Evolutionary conservation across 2,329 filamentous ascomycete species (phyloP), one percentile per base, ranked within the genome.

Genomic region (Paraphoma chrysanthemicola): DNA sequence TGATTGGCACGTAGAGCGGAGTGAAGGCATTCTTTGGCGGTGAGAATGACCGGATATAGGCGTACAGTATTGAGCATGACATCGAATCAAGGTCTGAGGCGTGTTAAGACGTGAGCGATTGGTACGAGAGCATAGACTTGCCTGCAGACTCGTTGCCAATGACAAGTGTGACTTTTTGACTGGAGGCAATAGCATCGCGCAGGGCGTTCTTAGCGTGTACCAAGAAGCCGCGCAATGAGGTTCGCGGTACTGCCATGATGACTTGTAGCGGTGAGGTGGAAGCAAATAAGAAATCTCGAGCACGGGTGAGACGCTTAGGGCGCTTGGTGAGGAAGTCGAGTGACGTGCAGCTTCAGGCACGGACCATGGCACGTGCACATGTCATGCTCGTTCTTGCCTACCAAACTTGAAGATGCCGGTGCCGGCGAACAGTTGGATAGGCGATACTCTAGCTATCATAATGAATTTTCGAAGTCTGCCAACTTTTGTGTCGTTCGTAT

Each of bases 61-160:
- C 90, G 57, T 90, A 86, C 28, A 93, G 77, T 16, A 95, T 78
- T 28, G 91, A 86, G 29, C 87, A 89, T 74, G 89, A 91, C 64
- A 95, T 84, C 1, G 91, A 93, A 78, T 95, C 91, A 52, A 95
- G 87, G 66, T 95, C 91, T 90, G 76, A 14, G 63, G 10, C 64
- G 50, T 30, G 50, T 48, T 70, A 44, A 66, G 56, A 36, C 47
- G 30, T 36, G n/a, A 12, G 46, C 50, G 17, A 49, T 39, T 47
- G 12, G 39, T 41, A 29, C 44, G 36, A 18, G 36, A 23, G 18
- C 43, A 8, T 36, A n/a, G 41, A 50, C 63, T 59, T 54, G 80
- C 79, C 80, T 36, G 82, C 82, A 49, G 81, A 83, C 68, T 84
- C 82, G 63, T 85, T 85, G 60, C 82, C 82, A 60, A 84, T 79